phyloP scores from a whole-genome alignment of 1,139 yeast species.

The Yamadazyma sp. region DNA sequence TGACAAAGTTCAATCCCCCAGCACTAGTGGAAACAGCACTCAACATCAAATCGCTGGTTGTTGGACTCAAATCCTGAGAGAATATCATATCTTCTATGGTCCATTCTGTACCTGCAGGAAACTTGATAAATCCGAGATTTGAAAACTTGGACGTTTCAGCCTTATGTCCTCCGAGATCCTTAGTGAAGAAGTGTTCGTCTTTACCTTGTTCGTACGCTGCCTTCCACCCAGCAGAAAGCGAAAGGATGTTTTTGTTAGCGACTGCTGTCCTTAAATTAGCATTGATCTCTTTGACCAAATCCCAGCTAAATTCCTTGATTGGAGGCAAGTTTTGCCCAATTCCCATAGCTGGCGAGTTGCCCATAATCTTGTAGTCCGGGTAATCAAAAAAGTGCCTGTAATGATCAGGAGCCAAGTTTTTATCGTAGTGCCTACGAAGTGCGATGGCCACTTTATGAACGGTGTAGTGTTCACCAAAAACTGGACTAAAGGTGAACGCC shows the following conservation, averaged over 20 bases:
- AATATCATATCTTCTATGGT: constrained; percentile 32
- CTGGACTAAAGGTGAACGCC: constrained; percentile 29
- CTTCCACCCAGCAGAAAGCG: constrained; percentile 22
- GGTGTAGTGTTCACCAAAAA: constrained; percentile 27
- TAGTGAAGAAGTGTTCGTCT: constrained; percentile 19
- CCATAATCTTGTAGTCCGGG: constrained; percentile 29
- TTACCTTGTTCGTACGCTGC: constrained; percentile 12
- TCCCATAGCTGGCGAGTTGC: constrained; percentile 37
- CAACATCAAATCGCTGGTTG: constrained; percentile 38
- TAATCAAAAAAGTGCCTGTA: constrained; percentile 19
- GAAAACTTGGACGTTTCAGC: constrained; percentile 39
- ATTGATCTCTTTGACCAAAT: constrained; percentile 24
- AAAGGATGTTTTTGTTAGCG: constrained; percentile 25
- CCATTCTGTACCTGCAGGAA: constrained; percentile 21
- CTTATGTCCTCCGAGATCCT: constrained; percentile 26
- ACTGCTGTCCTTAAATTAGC: constrained; percentile 19
- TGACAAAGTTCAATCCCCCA: constrained; percentile 39
- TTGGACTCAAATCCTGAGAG: constrained; percentile 38
- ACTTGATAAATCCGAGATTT: constrained; percentile 35
- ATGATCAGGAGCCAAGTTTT: constrained; percentile 17
- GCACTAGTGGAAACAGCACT: constrained; percentile 30
- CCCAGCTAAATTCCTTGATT: constrained; percentile 35
- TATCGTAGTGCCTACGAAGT: constrained; percentile 28
- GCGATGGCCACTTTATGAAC: constrained; percentile 34
- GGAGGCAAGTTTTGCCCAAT: constrained; percentile 32